Base-by-base conservation (phyloP, 208 protist species). In the Tritrichomonas musculus region DNA sequence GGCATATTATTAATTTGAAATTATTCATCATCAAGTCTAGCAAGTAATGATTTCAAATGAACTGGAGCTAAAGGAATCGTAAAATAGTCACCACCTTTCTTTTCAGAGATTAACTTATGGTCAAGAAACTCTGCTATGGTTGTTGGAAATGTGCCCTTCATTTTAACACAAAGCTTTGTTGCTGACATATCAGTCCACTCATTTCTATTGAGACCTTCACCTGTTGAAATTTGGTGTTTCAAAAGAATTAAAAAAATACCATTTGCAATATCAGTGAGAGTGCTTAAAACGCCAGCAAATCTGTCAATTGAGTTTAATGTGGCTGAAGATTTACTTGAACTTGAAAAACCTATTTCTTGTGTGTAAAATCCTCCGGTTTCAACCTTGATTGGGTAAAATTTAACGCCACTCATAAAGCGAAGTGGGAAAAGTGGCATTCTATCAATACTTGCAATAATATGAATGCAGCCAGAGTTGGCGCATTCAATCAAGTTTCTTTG, bases 321-420 rank as follows among this genome's bases (percentile, higher is more conserved):
- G n/a, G 13, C 44, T n/a, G 41, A 36, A 30, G n/a, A 39, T 44
- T 84, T 84, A 33, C 5, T 2, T 53, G 36, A 53, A 11, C 25
- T 84, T 25, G 73, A 47, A 53, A 84, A 84, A 25, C 73, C 73
- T 8, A 84, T 84, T 84, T 84, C 73, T 84, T 84, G 73, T 30
- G 44, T 25, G 36, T 84, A 84, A n/a, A 33, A n/a, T 2, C 73
- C 3, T 1, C 53, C 36, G 49, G 73, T 84, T 25, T 84, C 22
- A 20, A 84, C 44, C 1, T 84, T 49, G 17, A 84, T 84, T 53
- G 73, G 27, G 30, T 33, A 84, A 25, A 84, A 84, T 53, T 53
- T 84, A 5, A 84, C 22, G 9, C 9, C 27, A 33, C 25, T 53
- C n/a, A 53, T 33, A n/a, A 84, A 53, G 22, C 14, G 11, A n/a